Evolutionary conservation across 768 basidiomycete genomes (phyloP).

Genomic region (Nevesoporus exiguus): DNA sequence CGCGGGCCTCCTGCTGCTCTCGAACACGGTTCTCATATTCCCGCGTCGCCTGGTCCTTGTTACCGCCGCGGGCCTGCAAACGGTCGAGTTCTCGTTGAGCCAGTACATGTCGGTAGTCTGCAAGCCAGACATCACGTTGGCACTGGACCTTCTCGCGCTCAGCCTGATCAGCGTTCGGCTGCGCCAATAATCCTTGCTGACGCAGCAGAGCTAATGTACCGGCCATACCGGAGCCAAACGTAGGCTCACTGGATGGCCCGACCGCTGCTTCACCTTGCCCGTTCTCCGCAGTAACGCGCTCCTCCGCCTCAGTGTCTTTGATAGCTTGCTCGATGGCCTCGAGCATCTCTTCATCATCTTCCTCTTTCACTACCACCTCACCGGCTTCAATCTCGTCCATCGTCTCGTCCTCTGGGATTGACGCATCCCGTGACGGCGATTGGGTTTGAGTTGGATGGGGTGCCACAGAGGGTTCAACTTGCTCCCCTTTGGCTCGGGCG

Average conservation of each 20-base stretch:
- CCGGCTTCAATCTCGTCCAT: conserved; percentile 80
- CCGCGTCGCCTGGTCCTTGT: conserved; percentile 89
- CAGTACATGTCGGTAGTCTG: conserved; percentile 72
- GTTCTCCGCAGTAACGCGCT: conserved; percentile 35
- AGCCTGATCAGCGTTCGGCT: conserved; percentile 54
- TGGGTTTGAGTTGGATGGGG: conserved; percentile 30
- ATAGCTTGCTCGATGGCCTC: conserved; percentile 72
- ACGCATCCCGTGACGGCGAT: conserved; percentile 50
- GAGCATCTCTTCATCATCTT: conserved; percentile 76
- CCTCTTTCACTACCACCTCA: conserved; percentile 75
- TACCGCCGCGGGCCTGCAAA: conserved; percentile 69
- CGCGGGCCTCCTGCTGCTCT: conserved; percentile 87
- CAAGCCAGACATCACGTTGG: conserved; percentile 87
- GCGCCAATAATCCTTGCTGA: conserved; percentile 84
- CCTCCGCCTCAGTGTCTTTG: conserved; percentile 58
- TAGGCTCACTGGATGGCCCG: conserved; percentile 76
- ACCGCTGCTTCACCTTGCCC: conserved; percentile 33
- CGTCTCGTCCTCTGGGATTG: conserved; percentile 59
- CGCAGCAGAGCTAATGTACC: conserved; percentile 85
- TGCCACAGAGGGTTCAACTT: conserved; percentile 32
- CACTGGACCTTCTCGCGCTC: conserved; percentile 81
- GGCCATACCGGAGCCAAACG: conserved; percentile 80
- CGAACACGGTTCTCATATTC: conserved; percentile 93
- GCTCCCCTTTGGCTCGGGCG: conserved; percentile 48
- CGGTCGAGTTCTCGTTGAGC: conserved; percentile 80